Evolutionary conservation across 2,329 filamentous ascomycete genomes (phyloP).

Genomic region (Rutstroemia sp.): DNA sequence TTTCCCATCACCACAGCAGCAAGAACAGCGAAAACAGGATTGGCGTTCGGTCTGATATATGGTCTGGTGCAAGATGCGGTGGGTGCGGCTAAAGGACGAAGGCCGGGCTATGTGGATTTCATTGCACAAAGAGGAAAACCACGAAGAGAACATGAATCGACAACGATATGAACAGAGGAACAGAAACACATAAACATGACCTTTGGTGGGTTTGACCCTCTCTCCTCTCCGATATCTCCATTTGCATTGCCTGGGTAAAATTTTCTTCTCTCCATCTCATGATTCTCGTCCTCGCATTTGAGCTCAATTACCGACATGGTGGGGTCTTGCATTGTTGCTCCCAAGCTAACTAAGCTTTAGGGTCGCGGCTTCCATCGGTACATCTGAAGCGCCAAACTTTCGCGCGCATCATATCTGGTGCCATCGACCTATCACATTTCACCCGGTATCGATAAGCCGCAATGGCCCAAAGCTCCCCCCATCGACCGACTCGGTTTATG

Average conservation of each 20-base stretch:
- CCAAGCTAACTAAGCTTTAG: no score
- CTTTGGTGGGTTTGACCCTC: no score
- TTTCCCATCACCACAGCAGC: constrained; percentile 72
- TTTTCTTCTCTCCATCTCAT: neutral
- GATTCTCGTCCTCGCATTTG: neutral
- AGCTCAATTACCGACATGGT: no score
- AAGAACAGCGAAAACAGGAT: constrained; percentile 70
- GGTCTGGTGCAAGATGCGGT: constrained; percentile 74
- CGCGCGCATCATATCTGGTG: no score
- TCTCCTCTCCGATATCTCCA: neutral
- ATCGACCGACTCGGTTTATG: no score
- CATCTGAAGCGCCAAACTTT: no score
- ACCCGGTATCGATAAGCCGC: no score
- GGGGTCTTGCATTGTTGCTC: no score
- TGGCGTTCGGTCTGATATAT: constrained; percentile 72
- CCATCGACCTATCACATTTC: no score
- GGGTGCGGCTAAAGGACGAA: constrained; percentile 60
- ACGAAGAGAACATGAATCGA: constrained; percentile 10
- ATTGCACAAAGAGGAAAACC: constrained; percentile 39
- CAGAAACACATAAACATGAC: neutral
- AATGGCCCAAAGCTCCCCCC: no score
- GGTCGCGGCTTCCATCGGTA: no score
- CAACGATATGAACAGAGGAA: neutral
- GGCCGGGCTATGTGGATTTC: constrained; percentile 68
- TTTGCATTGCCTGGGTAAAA: neutral